Evolutionary conservation across 2,329 filamentous ascomycete species (phyloP), one percentile per base, ranked within the genome.

Genomic region (Rutstroemia sp.): DNA sequence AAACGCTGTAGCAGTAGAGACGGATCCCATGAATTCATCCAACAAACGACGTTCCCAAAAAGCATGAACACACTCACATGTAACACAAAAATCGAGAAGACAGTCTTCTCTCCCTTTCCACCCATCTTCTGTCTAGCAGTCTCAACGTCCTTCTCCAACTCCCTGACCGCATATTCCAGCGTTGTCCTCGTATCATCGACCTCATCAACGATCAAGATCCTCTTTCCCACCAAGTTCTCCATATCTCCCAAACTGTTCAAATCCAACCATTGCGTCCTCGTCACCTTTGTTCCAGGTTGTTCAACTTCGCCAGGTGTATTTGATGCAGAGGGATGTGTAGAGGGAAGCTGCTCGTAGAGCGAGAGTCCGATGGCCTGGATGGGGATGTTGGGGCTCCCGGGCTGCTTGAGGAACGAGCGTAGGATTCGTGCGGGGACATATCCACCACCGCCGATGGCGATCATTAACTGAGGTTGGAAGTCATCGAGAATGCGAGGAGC

Each of bases 341-440:
- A 68, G 58, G 78, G 71, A 48, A 97, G 86, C 61, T 84, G 80
- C 76, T 99, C 94, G 79, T 99, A 99, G 56, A 99, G 86, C 21
- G 92, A 97, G 62, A 99, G 87, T 49, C 94, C 94, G 72, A 99
- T 99, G 63, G 94, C 94, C 80, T 99, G 94, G 74, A 99, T 99
- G 64, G 94, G 92, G 69, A 99, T 99, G 78, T 99, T 99, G 74
- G 91, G 85, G 60, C 79, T 82, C 65, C 88, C 89, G 58, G 89
- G 80, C 71, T 84, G 83, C 80, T 95, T 96, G 73, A 99, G 88
- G 80, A 99, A 99, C 19, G 94, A 97, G 62, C 94, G 89, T 62
- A 99, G 83, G 73, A 99, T 99, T 67, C 94, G 89, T 47, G 94
- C 94, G 60, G 94, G 94, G 42, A 99, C 91, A 74, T 96, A 99